phyloP scores from a whole-genome alignment of 1,139 yeast genomes.

The Suhomyces guaymorum region DNA sequence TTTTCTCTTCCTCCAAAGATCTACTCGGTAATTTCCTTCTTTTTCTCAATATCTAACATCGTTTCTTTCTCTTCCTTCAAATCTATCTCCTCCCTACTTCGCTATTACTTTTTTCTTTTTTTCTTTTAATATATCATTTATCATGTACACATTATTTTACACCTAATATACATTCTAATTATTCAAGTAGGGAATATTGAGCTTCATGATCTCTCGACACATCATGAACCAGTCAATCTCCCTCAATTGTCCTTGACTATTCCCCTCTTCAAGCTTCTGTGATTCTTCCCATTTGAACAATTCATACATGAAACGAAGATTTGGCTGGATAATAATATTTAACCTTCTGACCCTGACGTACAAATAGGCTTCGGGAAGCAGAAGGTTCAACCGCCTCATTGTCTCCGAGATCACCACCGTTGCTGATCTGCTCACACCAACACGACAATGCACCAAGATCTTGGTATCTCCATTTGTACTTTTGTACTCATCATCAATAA shows the following conservation, averaged over 20 bases:
- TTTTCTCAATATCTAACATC: too few relatives aligned
- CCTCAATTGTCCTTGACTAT: conserved; percentile 41
- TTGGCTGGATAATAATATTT: conserved; percentile 52
- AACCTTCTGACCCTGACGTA: conserved; percentile 48
- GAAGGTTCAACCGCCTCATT: conserved; percentile 40
- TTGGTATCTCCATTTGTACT: conserved; percentile 32
- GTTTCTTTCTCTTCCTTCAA: too few relatives aligned
- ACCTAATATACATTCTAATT: too few relatives aligned
- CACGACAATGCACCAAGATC: conserved; percentile 49
- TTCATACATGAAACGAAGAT: conserved; percentile 50
- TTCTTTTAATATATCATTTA: too few relatives aligned
- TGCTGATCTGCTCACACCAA: conserved; percentile 53
- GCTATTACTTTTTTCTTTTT: too few relatives aligned
- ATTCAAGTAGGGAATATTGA: conserved; percentile 62
- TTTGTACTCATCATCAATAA: conserved; percentile 35
- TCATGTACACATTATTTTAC: too few relatives aligned
- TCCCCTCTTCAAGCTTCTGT: conserved; percentile 22
- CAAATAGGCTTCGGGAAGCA: conserved; percentile 45
- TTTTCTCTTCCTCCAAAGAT: too few relatives aligned
- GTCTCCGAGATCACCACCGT: conserved; percentile 53
- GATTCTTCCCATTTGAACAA: conserved; percentile 51
- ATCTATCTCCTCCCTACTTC: too few relatives aligned
- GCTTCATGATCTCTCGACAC: conserved; percentile 77
- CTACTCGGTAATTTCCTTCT: too few relatives aligned
- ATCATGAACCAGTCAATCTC: conserved; percentile 90